Base-by-base conservation (phyloP, 768 basidiomycete species). In the Trametes cingulata region DNA sequence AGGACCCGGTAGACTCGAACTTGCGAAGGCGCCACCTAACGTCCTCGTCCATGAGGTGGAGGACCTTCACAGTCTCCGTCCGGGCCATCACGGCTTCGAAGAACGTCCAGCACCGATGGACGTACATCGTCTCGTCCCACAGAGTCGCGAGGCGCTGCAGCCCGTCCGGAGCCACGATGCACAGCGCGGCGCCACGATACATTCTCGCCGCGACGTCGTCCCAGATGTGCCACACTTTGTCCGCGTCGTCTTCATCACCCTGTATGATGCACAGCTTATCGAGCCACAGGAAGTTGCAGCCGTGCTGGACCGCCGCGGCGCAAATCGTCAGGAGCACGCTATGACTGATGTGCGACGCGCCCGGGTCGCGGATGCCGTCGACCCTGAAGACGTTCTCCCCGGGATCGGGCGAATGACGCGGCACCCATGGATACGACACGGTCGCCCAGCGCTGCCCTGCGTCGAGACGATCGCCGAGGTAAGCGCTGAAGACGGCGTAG, bases 201-300 rank as follows among this genome's bases (percentile, higher is more conserved):
- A 35, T 10, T 8, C 20, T n/a, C 15, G 49, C n/a, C 27, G 24
- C 22, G 37, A 45, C 20, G 41, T 29, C 43, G 56, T 48, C 46
- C 45, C 13, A 17, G 3, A 24, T 50, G 9, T 58, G 47, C 54
- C 54, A 55, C n/a, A n/a, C n/a, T n/a, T n/a, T n/a, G n/a, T 10
- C 20, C 20, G 12, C n/a, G 27, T 50, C 47, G 47, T 50, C 47
- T 13, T 1, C 3, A 8, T 46, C 35, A 7, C 13, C 37, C 25
- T 58, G 56, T 4, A 58, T 50, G 9, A 58, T 41, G 56, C 56
- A 58, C 25, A 58, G 56, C 20, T 36, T 27, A 37, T 58, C 56
- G 36, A 58, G 13, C 56, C 56, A 58, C 19, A 58, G 47, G 15
- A 37, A 50, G 15, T 40, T 14, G 15, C 24, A 41, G 4, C 49